phyloP scores from a whole-genome alignment of 805 yeast genomes.

The Starmerella vitae region DNA sequence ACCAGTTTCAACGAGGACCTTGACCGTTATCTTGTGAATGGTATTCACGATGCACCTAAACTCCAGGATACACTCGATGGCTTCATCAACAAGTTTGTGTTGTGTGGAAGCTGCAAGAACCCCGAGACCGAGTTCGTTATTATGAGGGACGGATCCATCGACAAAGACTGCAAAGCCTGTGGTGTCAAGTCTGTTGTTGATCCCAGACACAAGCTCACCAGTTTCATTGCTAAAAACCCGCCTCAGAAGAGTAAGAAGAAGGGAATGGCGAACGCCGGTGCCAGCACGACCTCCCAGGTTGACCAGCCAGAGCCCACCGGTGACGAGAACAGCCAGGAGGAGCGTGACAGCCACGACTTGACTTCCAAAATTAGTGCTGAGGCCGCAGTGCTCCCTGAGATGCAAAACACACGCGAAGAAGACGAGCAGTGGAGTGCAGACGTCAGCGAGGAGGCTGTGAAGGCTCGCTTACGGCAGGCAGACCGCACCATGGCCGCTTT shows the following conservation, averaged over 20 bases:
- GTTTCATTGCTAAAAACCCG: slow-evolving; percentile 82
- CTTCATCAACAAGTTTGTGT: slow-evolving; percentile 79
- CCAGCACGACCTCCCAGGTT: slow-evolving; percentile 22
- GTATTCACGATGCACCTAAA: slow-evolving; percentile 80
- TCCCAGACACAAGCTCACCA: slow-evolving; percentile 71
- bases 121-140: slow-evolving; percentile 91
- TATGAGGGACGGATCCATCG: slow-evolving; percentile 58
- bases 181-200: slow-evolving; percentile 79
- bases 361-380: slow-evolving; percentile 73
- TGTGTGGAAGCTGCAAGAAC: slow-evolving; percentile 89
- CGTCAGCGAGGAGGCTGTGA: slow-evolving; percentile 90
- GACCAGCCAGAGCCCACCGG: slow-evolving; percentile 15
- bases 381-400: slow-evolving; percentile 54
- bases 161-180: slow-evolving; percentile 95
- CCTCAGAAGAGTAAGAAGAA: slow-evolving; percentile 42
- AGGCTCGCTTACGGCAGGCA: slow-evolving; percentile 76
- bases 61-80: slow-evolving; percentile 91
- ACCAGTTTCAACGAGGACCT: slow-evolving; percentile 65
- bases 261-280: slow-evolving; percentile 73
- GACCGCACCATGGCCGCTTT: slow-evolving; percentile 37
- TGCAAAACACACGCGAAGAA: slow-evolving; percentile 37
- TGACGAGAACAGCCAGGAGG: slow-evolving; percentile 31
- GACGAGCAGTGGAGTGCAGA: slow-evolving; percentile 98
- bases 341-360: slow-evolving; percentile 55
- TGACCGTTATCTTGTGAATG: slow-evolving; percentile 86